Conservation (phyloP, 495 filamentous ascomycete genomes). For the Trichoderma gamsii region DNA sequence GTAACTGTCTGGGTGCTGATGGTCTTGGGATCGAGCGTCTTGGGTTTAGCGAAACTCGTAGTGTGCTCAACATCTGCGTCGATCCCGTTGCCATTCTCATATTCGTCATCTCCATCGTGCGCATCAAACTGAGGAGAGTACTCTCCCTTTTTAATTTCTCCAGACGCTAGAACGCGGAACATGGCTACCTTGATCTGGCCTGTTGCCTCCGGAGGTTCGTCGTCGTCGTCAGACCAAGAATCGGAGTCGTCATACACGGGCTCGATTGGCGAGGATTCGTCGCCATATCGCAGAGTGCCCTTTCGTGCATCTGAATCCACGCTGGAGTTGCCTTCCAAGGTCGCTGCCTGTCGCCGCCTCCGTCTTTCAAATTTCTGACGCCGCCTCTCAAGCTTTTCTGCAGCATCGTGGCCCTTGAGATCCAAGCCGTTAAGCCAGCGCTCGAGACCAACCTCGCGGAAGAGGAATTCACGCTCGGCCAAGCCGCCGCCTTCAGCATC, state of each 20-base stretch:
- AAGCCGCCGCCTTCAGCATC: conserved; percentile 86
- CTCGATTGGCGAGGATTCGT: conserved; percentile 66
- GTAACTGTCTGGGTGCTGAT: conserved; percentile 98
- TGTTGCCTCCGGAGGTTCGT: conserved; percentile 85
- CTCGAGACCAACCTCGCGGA: conserved; percentile 94
- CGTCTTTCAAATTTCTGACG: conserved; percentile 85
- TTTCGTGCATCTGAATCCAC: conserved; percentile 45
- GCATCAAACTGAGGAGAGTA: conserved; percentile 98
- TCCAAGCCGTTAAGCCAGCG: conserved; percentile 93
- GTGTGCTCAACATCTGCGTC: conserved; percentile 85
- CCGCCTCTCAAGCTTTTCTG: conserved; percentile 79
- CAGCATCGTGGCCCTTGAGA: conserved; percentile 77
- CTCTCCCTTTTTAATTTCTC: conserved; percentile 93
- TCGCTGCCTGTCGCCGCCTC: conserved; percentile 57
- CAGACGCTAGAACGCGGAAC: conserved; percentile 90
- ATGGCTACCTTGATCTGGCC: conserved; percentile 98
- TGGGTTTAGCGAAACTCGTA: conserved; percentile 97
- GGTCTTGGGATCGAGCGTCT: conserved; percentile 90
- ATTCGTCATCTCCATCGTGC: conserved; percentile 82
- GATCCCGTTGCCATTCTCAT: conserved; percentile 39
- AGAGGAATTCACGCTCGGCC: conserved; percentile 93
- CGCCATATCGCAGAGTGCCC: conserved; percentile 69
- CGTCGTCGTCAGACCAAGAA: conserved; percentile 73
- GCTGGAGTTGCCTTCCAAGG: conserved; percentile 42
- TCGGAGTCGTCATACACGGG: conserved; percentile 67